phyloP scores from a whole-genome alignment of 768 basidiomycete genomes.

The Agaricus sinodeliciosus region DNA sequence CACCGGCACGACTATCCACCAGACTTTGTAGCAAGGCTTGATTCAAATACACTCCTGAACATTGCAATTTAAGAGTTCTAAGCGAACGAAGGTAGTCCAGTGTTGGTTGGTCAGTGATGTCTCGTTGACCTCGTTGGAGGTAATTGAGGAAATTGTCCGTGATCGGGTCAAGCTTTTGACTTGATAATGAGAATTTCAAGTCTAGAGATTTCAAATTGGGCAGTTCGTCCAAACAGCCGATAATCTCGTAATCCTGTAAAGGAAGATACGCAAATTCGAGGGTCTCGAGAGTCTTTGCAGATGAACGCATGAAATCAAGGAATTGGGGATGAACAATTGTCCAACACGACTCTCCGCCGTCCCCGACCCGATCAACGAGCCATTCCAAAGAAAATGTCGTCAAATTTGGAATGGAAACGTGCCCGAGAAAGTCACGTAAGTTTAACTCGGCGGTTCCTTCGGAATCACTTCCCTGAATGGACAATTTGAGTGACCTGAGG shows the following conservation, averaged over 20 bases:
- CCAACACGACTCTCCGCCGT: slow-evolving; percentile 13
- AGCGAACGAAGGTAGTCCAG: neutral
- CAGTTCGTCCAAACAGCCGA: slow-evolving; percentile 24
- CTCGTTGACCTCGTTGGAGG: slow-evolving; percentile 3
- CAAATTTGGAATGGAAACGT: slow-evolving; percentile 24
- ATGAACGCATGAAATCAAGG: slow-evolving; percentile 20
- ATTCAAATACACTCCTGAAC: slow-evolving; percentile 26
- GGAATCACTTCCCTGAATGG: slow-evolving; percentile 20
- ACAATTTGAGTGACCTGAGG: slow-evolving; percentile 27
- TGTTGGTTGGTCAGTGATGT: neutral
- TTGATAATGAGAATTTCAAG: slow-evolving; percentile 28
- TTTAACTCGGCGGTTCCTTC: slow-evolving; percentile 15
- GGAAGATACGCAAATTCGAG: slow-evolving; percentile 34
- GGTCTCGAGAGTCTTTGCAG: slow-evolving; percentile 21
- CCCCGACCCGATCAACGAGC: slow-evolving; percentile 18
- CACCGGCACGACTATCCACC: slow-evolving; percentile 15
- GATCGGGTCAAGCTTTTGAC: slow-evolving; percentile 28
- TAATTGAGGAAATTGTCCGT: slow-evolving; percentile 25
- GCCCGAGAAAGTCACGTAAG: slow-evolving; percentile 25
- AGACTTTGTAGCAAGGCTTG: slow-evolving; percentile 20
- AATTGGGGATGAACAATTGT: slow-evolving; percentile 21
- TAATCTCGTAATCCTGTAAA: slow-evolving; percentile 24
- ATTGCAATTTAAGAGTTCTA: slow-evolving; percentile 22
- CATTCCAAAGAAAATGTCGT: slow-evolving; percentile 27
- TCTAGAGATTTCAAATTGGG: slow-evolving; percentile 24